Percentiles rank a stretch among this genome's conserved stretches.
Evolutionary conservation across 768 basidiomycete species (phyloP).

Genomic region (Arthromyces matolae): DNA sequence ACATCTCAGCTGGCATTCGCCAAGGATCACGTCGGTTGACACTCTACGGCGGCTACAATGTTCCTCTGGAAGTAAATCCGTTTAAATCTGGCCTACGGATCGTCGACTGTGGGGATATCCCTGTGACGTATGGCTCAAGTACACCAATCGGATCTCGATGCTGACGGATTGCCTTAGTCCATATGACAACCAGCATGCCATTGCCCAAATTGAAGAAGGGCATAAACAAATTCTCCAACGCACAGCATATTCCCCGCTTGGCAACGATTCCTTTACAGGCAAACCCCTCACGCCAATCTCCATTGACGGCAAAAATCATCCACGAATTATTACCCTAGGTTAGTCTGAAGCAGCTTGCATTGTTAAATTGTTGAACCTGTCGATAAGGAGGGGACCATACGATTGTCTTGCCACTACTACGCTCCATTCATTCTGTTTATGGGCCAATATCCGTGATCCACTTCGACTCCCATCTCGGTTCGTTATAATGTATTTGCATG

Average conservation of each 20-base stretch:
- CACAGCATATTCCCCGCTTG: constrained; percentile 55
- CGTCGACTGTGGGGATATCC: constrained; percentile 78
- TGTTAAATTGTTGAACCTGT: neutral
- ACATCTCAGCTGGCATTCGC: constrained; percentile 70
- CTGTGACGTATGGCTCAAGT: constrained; percentile 59
- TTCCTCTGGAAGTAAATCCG: constrained; percentile 69
- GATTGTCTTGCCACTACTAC: constrained; percentile 58
- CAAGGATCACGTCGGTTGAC: constrained; percentile 74
- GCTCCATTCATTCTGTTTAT: constrained; percentile 74
- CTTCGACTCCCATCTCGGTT: constrained; percentile 74
- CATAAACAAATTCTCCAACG: constrained; percentile 70
- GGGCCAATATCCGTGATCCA: constrained; percentile 82
- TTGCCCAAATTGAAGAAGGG: constrained; percentile 70
- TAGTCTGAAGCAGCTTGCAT: neutral
- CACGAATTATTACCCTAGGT: constrained; percentile 68
- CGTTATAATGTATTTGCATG: neutral
- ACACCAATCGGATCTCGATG: neutral
- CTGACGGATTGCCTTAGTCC: constrained; percentile 34
- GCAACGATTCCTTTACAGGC: constrained; percentile 60
- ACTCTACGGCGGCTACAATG: constrained; percentile 75
- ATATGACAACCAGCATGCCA: constrained; percentile 71
- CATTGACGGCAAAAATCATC: constrained; percentile 70
- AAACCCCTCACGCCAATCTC: constrained; percentile 54
- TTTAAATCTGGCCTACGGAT: constrained; percentile 64
- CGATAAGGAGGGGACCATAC: constrained; percentile 77